A percentile compares a stretch with the other conserved stretches of the same genome.
Conservation (phyloP, 1,139 yeast species). For the Suhomyces taliae region DNA sequence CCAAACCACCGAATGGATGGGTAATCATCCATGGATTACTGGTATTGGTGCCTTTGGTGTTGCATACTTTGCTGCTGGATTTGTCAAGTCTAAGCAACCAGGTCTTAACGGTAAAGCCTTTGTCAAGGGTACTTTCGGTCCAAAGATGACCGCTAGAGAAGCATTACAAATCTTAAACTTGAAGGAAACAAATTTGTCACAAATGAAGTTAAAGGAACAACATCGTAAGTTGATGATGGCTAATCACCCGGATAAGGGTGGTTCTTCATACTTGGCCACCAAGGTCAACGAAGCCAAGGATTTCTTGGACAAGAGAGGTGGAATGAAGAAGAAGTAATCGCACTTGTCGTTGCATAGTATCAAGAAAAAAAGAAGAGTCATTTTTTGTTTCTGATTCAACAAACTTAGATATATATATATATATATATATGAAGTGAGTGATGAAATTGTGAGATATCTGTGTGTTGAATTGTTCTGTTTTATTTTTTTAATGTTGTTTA, state of each 20-base stretch:
- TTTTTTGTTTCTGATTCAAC: too few relatives aligned
- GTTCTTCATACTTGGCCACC: slow-evolving; percentile 92
- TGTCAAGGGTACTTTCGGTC: slow-evolving; percentile 83
- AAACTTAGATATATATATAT: too few relatives aligned
- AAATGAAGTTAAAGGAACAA: slow-evolving; percentile 81
- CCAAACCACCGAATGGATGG: slow-evolving; percentile 59
- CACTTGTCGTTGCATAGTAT: background rate
- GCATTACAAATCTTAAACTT: slow-evolving; percentile 86
- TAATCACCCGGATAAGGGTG: slow-evolving; percentile 98
- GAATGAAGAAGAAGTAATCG: slow-evolving; percentile 43
- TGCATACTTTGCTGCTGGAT: slow-evolving; percentile 66
- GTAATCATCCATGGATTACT: slow-evolving; percentile 75
- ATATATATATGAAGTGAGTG: too few relatives aligned
- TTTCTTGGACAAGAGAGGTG: slow-evolving; percentile 81
- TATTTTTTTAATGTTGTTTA: too few relatives aligned
- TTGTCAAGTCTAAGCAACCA: slow-evolving; percentile 68
- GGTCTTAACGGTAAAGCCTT: slow-evolving; percentile 73
- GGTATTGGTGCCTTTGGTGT: slow-evolving; percentile 69
- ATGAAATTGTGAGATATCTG: too few relatives aligned
- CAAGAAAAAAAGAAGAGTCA: background rate
- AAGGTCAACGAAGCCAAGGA: slow-evolving; percentile 97
- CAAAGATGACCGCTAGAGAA: slow-evolving; percentile 86
- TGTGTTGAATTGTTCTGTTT: too few relatives aligned
- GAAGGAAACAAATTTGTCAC: slow-evolving; percentile 74
- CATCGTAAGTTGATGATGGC: slow-evolving; percentile 87